Base-by-base conservation (phyloP, 257 asterid species). In the Scutellaria galericulata region DNA sequence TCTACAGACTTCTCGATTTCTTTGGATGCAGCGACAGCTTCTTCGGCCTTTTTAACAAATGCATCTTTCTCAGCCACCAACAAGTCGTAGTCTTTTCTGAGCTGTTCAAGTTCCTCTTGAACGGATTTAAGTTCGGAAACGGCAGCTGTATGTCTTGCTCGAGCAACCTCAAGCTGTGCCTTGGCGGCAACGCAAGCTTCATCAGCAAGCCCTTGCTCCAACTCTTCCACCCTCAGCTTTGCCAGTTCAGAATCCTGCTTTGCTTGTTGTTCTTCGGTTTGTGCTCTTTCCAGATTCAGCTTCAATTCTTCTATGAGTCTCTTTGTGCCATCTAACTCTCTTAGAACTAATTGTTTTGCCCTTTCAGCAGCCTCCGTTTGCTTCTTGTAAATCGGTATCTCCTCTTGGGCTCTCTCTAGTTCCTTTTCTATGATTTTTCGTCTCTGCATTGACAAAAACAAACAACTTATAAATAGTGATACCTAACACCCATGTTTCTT, bases 131-230 rank as follows among this genome's bases (percentile, higher is more conserved):
- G 90, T 65, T 95, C 97, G 3, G 91, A 31, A 59, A 87, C 81
- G 7, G 98, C 98, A 15, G 97, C 89, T 7, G 81, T 70, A 51
- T 92, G 93, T 74, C 98, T 76, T 2, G 97, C 96, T 72, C 75
- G 85, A 14, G 98, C 96, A 3, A 95, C 98, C 88, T 95, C 98
- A 27, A 95, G 91, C 88, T 95, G 97, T 8, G 94, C 98, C 88
- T 83, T 95, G 78, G 97, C 96, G 0, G 99, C 98, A 70, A 87
- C 75, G 72, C 98, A 89, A 51, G 91, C 80, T 59, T 89, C 98
- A 37, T 87, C 93, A 1, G 96, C 89, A 45, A 95, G 87, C 65
- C 97, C 99, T 70, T 89, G 90, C 75, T 92, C 96, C 80, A 95
- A 80, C 86, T 95, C 97, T 79, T 90, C 98, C 14, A 89, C 87